Conservation (phyloP, 192 early-diverging fungal species). For the Pecoramyces ruminantium region DNA sequence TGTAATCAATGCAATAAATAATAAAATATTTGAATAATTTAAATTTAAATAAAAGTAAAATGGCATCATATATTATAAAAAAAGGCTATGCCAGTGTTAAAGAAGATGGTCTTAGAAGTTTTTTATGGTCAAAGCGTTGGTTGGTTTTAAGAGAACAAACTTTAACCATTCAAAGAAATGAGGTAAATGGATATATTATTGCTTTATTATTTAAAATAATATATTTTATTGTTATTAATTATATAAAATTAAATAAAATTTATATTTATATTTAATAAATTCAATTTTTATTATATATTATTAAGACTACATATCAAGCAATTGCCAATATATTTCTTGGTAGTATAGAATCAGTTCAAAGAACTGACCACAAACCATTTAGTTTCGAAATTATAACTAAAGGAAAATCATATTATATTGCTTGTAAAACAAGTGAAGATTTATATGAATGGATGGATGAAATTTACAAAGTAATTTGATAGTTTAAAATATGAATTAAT, state of each 20-base stretch:
- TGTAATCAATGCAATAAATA: too few species aligned
- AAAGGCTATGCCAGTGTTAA: slow-evolving; percentile 74
- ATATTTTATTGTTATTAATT: too few species aligned
- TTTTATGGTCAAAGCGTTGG: slow-evolving; percentile 92
- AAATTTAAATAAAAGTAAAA: not conserved
- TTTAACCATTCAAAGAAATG: slow-evolving; percentile 81
- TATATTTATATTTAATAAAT: too few species aligned
- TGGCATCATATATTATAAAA: slow-evolving; percentile 33
- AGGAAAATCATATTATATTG: slow-evolving; percentile 7
- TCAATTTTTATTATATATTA: not conserved
- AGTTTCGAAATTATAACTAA: slow-evolving; percentile 6
- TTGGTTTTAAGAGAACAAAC: slow-evolving; percentile 74
- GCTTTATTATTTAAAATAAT: too few species aligned
- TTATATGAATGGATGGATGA: slow-evolving; percentile 10
- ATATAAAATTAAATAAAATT: too few species aligned
- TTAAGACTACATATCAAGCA: not conserved
- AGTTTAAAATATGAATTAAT: too few species aligned
- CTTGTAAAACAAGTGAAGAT: slow-evolving; percentile 11
- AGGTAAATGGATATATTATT: slow-evolving; percentile 61
- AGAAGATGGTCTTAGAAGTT: slow-evolving; percentile 77
- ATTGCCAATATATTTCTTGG: not conserved
- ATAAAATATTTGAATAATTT: too few species aligned
- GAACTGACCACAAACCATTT: slow-evolving; percentile 3
- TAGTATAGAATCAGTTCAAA: not conserved
- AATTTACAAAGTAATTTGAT: slow-evolving; percentile 3